These are phyloP conservation scores for Terfezia claveryi DNA, from an alignment of 495 filamentous ascomycete genomes.

Conservation along the genomic window DNA sequence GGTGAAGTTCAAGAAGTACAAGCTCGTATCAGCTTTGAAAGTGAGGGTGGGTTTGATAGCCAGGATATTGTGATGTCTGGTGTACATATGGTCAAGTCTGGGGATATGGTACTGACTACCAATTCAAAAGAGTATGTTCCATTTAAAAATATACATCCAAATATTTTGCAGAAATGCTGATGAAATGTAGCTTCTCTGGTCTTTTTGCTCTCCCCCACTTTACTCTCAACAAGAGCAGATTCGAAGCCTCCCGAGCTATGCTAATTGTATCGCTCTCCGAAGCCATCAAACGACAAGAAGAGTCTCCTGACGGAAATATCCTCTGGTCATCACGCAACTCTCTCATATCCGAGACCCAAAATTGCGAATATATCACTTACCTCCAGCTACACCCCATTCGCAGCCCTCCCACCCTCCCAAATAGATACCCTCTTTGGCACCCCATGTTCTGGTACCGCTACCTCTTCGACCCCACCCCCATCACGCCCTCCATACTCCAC, in stretches of 20 bases:
- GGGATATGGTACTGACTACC: conserved; percentile 58
- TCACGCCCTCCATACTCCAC: neutral
- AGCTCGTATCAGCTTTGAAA: conserved; percentile 13
- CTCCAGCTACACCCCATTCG: conserved; percentile 50
- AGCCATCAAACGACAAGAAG: conserved; percentile 39
- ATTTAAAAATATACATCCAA: conserved; percentile 1
- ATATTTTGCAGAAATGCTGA: neutral
- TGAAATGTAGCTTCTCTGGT: conserved; percentile 38
- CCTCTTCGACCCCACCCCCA: neutral
- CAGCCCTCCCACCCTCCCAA: conserved; percentile 23
- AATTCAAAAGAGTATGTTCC: conserved; percentile 52
- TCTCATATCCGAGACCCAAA: conserved; percentile 37
- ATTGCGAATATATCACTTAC: conserved; percentile 77
- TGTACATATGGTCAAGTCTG: conserved; percentile 57
- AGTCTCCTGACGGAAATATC: conserved; percentile 23
- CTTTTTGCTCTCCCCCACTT: conserved; percentile 78
- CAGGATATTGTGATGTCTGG: conserved; percentile 60
- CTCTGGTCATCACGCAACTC: conserved; percentile 32
- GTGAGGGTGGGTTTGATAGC: conserved; percentile 28
- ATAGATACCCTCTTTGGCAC: conserved; percentile 11
- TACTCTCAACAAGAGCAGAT: conserved; percentile 40
- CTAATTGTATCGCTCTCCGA: conserved; percentile 49
- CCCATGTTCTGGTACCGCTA: conserved; percentile 16
- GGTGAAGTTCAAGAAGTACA: conserved; percentile 11
- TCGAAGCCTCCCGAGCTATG: conserved; percentile 39